These are phyloP conservation scores for Kondoa malvinella DNA, from an alignment of 768 basidiomycete species.

Conservation along the genomic window DNA sequence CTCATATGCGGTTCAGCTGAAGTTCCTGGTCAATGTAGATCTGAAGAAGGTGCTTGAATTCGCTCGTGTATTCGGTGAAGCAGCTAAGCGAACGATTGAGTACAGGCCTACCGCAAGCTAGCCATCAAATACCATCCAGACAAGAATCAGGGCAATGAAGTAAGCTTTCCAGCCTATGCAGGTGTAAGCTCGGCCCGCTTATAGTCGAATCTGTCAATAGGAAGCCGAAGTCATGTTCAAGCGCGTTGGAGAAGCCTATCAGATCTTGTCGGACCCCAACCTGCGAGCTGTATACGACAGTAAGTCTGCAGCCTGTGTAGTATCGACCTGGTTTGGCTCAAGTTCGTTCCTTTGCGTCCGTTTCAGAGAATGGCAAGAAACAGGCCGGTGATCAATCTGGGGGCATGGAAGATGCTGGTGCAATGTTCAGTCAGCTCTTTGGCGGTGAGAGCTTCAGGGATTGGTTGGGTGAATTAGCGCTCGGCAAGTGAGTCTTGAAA, in stretches of 20 bases:
- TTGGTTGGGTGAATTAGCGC: conserved; percentile 87
- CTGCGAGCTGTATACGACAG: conserved; percentile 13
- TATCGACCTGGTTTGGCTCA: background rate
- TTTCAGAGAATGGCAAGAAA: conserved; percentile 61
- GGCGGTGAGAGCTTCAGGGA: conserved; percentile 35
- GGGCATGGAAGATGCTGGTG: conserved; percentile 49
- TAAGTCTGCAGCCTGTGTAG: background rate
- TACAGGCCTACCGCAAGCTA: conserved; percentile 5
- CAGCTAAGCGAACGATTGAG: background rate
- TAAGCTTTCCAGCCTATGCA: too few species aligned
- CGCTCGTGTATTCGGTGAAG: background rate
- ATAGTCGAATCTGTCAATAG: too few species aligned
- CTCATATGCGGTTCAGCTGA: too few species aligned
- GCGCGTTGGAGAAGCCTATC: conserved; percentile 89
- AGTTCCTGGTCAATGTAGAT: too few species aligned
- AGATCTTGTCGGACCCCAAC: conserved; percentile 44
- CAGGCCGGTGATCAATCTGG: conserved; percentile 48
- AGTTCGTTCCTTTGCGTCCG: too few species aligned
- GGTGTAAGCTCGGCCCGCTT: too few species aligned
- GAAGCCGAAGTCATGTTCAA: conserved; percentile 91
- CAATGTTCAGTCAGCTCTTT: conserved; percentile 89
- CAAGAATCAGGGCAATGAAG: conserved; percentile 70
- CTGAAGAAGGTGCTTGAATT: conserved; percentile 1
- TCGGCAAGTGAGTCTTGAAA: too few species aligned
- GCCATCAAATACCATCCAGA: conserved; percentile 34